Percentiles rank a stretch among this genome's conserved stretches.
phyloP scores from a whole-genome alignment of 2,329 filamentous ascomycete genomes.

The Herpotrichia juniperi region DNA sequence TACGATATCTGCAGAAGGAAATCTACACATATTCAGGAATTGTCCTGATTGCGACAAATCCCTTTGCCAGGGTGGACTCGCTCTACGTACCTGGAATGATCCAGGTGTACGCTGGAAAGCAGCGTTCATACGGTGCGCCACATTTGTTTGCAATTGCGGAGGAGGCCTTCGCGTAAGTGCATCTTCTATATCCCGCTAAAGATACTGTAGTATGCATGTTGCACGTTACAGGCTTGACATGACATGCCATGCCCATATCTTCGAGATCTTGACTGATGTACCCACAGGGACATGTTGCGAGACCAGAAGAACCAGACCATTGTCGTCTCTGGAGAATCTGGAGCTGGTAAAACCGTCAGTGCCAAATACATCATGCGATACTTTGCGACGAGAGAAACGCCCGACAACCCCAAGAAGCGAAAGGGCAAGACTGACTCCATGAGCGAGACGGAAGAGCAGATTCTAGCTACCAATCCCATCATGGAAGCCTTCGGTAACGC shows the following conservation, averaged over 20 bases:
- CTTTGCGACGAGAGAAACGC: conserved; percentile 95
- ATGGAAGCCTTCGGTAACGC: conserved; percentile 99
- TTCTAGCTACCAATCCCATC: conserved; percentile 96
- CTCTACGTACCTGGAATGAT: conserved; percentile 99
- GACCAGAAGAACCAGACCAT: conserved; percentile 97
- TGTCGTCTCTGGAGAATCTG: conserved; percentile 98
- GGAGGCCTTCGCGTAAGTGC: conserved; percentile 89
- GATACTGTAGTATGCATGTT: neutral
- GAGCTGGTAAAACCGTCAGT: conserved; percentile 98
- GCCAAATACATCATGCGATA: conserved; percentile 99
- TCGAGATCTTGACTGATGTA: conserved; percentile 19
- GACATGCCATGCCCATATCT: neutral
- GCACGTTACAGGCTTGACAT: neutral
- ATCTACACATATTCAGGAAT: conserved; percentile 99
- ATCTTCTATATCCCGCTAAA: neutral
- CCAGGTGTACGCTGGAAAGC: conserved; percentile 98
- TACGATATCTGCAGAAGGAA: conserved; percentile 97
- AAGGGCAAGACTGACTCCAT: conserved; percentile 80
- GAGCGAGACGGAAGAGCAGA: conserved; percentile 98
- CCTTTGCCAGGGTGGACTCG: conserved; percentile 95
- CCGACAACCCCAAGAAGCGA: conserved; percentile 81
- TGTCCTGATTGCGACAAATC: conserved; percentile 97
- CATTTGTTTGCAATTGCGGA: conserved; percentile 99
- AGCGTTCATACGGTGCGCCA: conserved; percentile 93
- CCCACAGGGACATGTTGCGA: conserved; percentile 86